Evolutionary conservation across 495 filamentous ascomycete genomes (phyloP), one percentile per base, ranked within the genome.

Genomic region (Cenococcum geophilum): DNA sequence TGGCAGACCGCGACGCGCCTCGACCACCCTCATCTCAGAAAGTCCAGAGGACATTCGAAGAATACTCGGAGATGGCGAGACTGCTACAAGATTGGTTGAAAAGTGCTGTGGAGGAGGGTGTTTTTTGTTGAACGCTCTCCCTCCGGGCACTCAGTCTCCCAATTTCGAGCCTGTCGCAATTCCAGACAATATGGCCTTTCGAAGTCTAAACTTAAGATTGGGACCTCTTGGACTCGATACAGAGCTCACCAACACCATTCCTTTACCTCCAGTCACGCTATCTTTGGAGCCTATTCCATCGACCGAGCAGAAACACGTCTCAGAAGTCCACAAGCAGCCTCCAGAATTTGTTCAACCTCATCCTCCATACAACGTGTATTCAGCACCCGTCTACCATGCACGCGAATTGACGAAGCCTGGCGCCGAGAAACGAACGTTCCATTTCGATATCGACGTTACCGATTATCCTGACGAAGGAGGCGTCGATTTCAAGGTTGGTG

Each of bases 381-480:
- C 90, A 9, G 91, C 92, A 22, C 88, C 83, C 60, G 80, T 98
- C 45, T 83, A 88, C 71, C 82, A 82, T 68, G 83, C 90, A 0
- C 86, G 93, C 27, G 91, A 96, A 72, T 75, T 98, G 59, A 98
- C 93, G 0, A 86, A 83, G 62, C 76, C 79, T n/a, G 92, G 92
- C n/a, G 93, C 93, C 11, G 88, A 92, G 77, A 97, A 97, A 80
- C 80, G 92, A 47, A 98, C 93, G 0, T 96, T 90, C 73, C 93
- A 98, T 72, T 97, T 97, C 66, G 93, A 97, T 63, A 82, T 98
- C 42, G 93, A 97, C 67, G 88, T 98, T 47, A 97, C 93, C 27
- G 85, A 96, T 70, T 98, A 98, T 67, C 93, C 93, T 0, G 85
- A 84, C 25, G 90, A 92, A 74, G 80, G 80, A 57, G 85, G 89